These are phyloP conservation scores for Malus orientalis DNA, from an alignment of 306 rosid species.

Conservation along the genomic window DNA sequence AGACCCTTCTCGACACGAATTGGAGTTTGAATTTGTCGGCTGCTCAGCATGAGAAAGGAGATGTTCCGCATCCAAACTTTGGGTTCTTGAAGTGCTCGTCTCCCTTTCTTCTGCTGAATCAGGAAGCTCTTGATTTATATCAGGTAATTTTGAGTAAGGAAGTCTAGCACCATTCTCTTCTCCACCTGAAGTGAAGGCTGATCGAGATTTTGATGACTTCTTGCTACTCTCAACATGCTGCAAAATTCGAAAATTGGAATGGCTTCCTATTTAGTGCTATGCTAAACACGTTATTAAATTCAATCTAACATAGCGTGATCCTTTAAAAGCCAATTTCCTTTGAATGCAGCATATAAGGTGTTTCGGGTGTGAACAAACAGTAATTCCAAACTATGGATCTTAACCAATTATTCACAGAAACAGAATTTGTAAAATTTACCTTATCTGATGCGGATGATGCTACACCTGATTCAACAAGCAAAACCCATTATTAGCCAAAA, in stretches of 20 bases:
- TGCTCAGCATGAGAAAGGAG: conserved; percentile 55
- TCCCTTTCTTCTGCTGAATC: conserved; percentile 49
- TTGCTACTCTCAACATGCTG: conserved; percentile 44
- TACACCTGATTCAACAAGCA: conserved; percentile 44
- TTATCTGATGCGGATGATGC: conserved; percentile 29
- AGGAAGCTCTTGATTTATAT: conserved; percentile 47
- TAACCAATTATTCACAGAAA: conserved; percentile 10
- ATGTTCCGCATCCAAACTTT: conserved; percentile 59
- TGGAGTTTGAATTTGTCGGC: conserved; percentile 34
- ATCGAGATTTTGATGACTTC: conserved; percentile 28
- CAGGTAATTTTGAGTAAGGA: conserved; percentile 24
- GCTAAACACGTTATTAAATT: conserved; percentile 9
- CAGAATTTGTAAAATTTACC: conserved; percentile 39
- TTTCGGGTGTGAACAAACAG: background rate
- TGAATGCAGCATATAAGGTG: background rate
- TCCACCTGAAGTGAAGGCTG: conserved; percentile 27
- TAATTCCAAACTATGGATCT: background rate
- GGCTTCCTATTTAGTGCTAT: conserved; percentile 16
- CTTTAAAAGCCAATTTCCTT: conserved; percentile 11
- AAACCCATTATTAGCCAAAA: conserved; percentile 19
- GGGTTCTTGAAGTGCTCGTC: conserved; percentile 73
- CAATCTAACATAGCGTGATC: conserved; percentile 2
- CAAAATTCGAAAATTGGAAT: conserved; percentile 23
- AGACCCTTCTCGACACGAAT: conserved; percentile 18
- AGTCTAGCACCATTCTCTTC: conserved; percentile 28